These are phyloP conservation scores for Cymbopogon citratus DNA, from an alignment of 176 grass and related monocot genomes.

Conservation along the genomic window DNA sequence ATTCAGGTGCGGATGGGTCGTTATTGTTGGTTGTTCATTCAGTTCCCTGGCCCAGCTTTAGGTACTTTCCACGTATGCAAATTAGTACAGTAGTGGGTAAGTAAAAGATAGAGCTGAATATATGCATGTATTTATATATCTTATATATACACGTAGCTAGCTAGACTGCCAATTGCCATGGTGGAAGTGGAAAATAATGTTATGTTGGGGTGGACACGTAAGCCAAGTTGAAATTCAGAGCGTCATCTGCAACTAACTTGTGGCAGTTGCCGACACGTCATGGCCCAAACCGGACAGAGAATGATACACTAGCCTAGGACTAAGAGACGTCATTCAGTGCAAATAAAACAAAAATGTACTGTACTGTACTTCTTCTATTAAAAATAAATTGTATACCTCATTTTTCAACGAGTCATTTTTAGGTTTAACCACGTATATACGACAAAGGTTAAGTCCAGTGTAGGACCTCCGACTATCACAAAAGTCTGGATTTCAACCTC, in stretches of 20 bases:
- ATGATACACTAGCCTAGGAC: neutral
- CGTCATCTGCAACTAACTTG: neutral
- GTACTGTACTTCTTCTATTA: too few relatives aligned
- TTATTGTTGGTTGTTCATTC: neutral
- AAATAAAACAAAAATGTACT: neutral
- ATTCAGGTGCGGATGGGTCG: neutral
- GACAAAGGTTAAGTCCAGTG: too few relatives aligned
- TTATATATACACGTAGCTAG: neutral
- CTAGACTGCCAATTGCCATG: neutral
- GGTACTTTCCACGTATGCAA: neutral
- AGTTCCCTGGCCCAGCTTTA: neutral
- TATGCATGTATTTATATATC: neutral
- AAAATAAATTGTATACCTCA: too few relatives aligned
- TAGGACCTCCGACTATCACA: too few relatives aligned
- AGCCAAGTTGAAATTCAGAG: neutral
- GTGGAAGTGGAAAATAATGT: neutral
- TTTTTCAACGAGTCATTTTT: too few relatives aligned
- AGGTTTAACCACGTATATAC: too few relatives aligned
- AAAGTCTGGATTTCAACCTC: too few relatives aligned
- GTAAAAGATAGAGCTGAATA: neutral
- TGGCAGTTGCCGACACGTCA: slow-evolving; percentile 19
- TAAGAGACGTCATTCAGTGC: neutral
- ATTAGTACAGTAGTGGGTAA: neutral
- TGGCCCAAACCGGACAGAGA: neutral
- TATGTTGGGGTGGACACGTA: neutral